Evolutionary conservation across 371 early-diverging fungal species (phyloP).

Genomic region (Zancudomyces culisetae): DNA sequence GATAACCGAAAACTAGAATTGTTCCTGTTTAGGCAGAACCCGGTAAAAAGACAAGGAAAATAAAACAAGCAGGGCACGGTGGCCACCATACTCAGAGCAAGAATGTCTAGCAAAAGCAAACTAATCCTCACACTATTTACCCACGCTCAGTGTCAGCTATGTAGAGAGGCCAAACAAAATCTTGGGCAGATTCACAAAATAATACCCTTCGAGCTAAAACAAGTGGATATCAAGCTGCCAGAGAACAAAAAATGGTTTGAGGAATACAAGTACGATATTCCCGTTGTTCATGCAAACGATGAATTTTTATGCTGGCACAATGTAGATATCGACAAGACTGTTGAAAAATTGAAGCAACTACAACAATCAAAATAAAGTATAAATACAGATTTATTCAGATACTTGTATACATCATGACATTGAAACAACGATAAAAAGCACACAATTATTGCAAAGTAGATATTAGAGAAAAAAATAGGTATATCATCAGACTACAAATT

Average conservation of each 20-base stretch:
- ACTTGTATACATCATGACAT: background rate
- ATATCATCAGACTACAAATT: too few relatives aligned
- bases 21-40: too few relatives aligned
- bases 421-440: background rate
- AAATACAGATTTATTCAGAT: background rate
- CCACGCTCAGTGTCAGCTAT: conserved; percentile 22
- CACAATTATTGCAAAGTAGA: too few relatives aligned
- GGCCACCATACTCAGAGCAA: too few relatives aligned
- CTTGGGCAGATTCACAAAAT: conserved; percentile 12
- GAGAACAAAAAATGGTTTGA: conserved; percentile 23
- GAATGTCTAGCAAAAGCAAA: too few relatives aligned
- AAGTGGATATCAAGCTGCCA: conserved; percentile 21
- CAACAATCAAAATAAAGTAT: background rate
- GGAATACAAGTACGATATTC: conserved; percentile 25
- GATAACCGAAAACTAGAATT: too few relatives aligned
- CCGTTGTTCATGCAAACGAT: conserved; percentile 20
- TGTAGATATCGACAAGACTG: conserved; percentile 15
- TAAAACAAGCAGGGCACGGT: too few relatives aligned
- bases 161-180: conserved; percentile 18
- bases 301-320: conserved; percentile 22
- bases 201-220: conserved; percentile 16
- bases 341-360: conserved; percentile 12
- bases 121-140: conserved; percentile 22
- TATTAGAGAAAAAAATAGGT: too few relatives aligned
- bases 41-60: too few relatives aligned